Evolutionary conservation across 169 alveolate genomes (phyloP).

Genomic region (Plasmodium vinckei): DNA sequence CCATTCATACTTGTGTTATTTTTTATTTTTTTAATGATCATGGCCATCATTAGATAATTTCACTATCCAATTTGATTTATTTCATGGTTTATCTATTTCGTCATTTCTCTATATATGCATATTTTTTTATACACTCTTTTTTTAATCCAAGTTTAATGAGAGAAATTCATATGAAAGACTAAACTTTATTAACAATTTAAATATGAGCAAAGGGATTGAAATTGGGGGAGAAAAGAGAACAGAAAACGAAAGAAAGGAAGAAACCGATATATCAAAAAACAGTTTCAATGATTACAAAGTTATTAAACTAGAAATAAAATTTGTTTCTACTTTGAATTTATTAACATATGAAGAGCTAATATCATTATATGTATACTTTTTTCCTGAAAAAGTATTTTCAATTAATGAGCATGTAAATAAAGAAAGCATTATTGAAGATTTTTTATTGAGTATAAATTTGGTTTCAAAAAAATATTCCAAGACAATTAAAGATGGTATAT

Average conservation of each 20-base stretch:
- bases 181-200: conserved; percentile 63
- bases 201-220: conserved; percentile 23
- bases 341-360: conserved; percentile 57
- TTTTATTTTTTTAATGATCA: conserved; percentile 1
- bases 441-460: conserved; percentile 49
- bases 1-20: neutral
- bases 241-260: conserved; percentile 18
- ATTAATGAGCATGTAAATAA: conserved; percentile 32
- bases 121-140: neutral
- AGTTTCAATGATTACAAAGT: conserved; percentile 7
- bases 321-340: conserved; percentile 56
- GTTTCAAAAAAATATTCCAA: conserved; percentile 43
- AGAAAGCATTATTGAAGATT: conserved; percentile 57
- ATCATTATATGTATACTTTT: conserved; percentile 26
- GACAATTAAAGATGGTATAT: conserved; percentile 43
- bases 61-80: neutral
- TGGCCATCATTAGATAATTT: neutral
- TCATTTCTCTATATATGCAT: neutral
- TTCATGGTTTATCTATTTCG: neutral
- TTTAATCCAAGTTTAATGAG: conserved; percentile 35
- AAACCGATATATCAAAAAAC: conserved; percentile 23
- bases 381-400: conserved; percentile 49
- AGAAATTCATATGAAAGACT: conserved; percentile 31
- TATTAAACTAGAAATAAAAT: conserved; percentile 72
- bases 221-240: conserved; percentile 6